phyloP scores from a whole-genome alignment of 371 early-diverging fungal species.

The Apophysomyces ossiformis region DNA sequence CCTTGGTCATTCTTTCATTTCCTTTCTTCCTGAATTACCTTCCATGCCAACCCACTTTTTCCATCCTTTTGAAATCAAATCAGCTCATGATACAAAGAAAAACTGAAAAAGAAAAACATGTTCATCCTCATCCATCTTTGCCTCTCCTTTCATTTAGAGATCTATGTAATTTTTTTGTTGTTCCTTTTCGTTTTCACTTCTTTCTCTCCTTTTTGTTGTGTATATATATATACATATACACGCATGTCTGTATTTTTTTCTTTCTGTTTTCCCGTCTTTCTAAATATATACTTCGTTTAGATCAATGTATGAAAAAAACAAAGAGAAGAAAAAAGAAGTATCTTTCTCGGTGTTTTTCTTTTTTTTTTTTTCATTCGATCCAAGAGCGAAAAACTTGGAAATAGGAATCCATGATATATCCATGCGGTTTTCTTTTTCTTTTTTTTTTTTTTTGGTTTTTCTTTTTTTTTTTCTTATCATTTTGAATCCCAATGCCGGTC shows the following conservation, averaged over 20 bases:
- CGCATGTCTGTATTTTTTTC: neutral
- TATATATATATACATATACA: neutral
- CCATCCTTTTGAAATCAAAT: conserved; percentile 6
- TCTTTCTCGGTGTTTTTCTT: too few species aligned
- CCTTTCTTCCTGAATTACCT: conserved; percentile 6
- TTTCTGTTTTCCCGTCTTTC: neutral
- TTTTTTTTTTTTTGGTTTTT: neutral
- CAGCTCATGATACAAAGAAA: conserved; percentile 10
- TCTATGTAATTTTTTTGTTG: conserved; percentile 2
- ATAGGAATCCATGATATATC: too few species aligned
- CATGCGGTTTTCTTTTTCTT: neutral
- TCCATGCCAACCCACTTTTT: neutral
- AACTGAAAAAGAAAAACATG: conserved; percentile 4
- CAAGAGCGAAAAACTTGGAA: too few species aligned
- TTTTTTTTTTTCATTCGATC: too few species aligned
- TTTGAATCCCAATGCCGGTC: conserved; percentile 39
- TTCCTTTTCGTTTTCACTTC: neutral
- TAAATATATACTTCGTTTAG: neutral
- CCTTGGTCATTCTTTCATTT: conserved; percentile 1
- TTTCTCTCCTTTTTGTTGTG: too few species aligned
- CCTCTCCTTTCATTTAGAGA: conserved; percentile 8
- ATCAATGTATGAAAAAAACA: too few species aligned
- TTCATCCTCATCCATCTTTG: too few species aligned
- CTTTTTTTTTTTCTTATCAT: neutral
- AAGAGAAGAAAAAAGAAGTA: too few species aligned